Base-by-base conservation (phyloP, 352 stramenopile species). In the Thraustochytrium sp. region DNA sequence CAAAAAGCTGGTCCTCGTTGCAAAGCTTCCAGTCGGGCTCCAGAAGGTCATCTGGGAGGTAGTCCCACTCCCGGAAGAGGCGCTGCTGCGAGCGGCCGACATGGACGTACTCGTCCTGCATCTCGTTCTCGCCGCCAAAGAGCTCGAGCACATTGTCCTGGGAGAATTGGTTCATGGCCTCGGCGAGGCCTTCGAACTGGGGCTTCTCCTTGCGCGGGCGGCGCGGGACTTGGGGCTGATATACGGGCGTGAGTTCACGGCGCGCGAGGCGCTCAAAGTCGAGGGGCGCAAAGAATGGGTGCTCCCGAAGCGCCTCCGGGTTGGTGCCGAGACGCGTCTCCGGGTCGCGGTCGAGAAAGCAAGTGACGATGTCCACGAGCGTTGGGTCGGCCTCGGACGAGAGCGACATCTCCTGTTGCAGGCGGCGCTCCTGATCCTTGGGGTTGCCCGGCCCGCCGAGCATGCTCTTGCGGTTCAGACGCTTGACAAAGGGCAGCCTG, bases 71-170 rank as follows among this genome's bases (percentile, higher is more conserved):
- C 5, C 62, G 55, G 42, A 84, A 84, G 40, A 84, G 62, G 31
- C 62, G 55, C 62, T 84, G 75, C 40, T 84, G 54, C 13, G 40
- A 62, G 4, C 62, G 18, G n/a, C 61, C 44, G 16, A 84, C 75
- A 23, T 84, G 55, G 23, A 36, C 34, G 42, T 82, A 84, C 34
- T 84, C 75, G 54, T 84, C 75, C 8, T 82, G 53, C 55, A 84
- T 84, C 38, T 84, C 75, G 36, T 84, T 84, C 29, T 84, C 75
- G 42, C 75, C 75, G 38, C 75, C 75, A 84, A 84, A 84, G 36
- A 84, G 61, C 59, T 84, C 75, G 21, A 84, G 61, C 4, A 84
- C 75, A 34, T 84, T 84, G 42, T 84, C 75, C 62, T 84, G 75
- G 18, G 59, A 49, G 49, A 84, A 84, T 56, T 84, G 75, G 5